phyloP scores from a whole-genome alignment of 805 yeast genomes.

The Starmerella apis region DNA sequence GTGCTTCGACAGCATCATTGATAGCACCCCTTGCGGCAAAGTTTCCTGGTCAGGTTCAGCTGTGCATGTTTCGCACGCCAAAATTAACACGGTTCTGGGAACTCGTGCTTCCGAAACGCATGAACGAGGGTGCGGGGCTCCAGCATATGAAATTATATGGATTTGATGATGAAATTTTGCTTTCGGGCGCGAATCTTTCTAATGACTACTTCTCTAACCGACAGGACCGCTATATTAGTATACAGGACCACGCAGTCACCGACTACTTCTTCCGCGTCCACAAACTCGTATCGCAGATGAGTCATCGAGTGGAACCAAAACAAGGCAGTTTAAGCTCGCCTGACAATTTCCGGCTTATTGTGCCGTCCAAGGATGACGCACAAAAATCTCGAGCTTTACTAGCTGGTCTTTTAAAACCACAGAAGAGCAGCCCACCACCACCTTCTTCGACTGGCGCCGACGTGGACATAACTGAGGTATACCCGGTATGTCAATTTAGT shows the following conservation, averaged over 20 bases:
- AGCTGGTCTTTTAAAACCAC: background rate
- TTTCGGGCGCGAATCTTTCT: conserved; percentile 87
- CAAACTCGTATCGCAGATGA: conserved; percentile 52
- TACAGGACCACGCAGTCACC: conserved; percentile 47
- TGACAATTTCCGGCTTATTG: background rate
- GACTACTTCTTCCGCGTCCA: conserved; percentile 71
- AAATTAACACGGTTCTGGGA: conserved; percentile 59
- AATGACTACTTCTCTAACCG: conserved; percentile 87
- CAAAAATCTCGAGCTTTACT: background rate
- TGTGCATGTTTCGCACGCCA: conserved; percentile 85
- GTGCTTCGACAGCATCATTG: conserved; percentile 62
- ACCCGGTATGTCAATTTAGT: conserved; percentile 84
- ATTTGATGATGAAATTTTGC: conserved; percentile 75
- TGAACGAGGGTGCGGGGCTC: conserved; percentile 83
- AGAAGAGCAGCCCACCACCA: background rate
- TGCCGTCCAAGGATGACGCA: background rate
- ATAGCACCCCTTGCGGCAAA: conserved; percentile 55
- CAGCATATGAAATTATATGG: conserved; percentile 98
- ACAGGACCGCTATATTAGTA: conserved; percentile 82
- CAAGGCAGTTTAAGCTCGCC: background rate
- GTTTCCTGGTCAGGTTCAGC: conserved; percentile 55
- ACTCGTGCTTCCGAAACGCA: conserved; percentile 59
- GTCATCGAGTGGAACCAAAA: conserved; percentile 46
- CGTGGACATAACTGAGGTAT: conserved; percentile 36
- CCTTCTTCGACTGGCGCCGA: background rate